These are phyloP conservation scores for Aspergillus niger DNA, from an alignment of 2,329 filamentous ascomycete species.

Conservation along the genomic window DNA sequence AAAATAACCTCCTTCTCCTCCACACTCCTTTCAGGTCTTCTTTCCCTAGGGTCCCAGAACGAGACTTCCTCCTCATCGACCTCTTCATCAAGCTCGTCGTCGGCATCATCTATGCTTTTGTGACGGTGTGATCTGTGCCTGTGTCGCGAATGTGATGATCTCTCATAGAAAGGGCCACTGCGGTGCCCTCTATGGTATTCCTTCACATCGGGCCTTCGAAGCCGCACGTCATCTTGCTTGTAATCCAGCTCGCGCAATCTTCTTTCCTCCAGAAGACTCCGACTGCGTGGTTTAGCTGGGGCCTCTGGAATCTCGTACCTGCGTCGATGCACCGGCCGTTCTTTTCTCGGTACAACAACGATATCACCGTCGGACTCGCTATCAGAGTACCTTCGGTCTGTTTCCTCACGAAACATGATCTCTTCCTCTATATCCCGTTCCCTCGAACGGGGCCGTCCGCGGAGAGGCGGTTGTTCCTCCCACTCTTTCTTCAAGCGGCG, in stretches of 20 bases:
- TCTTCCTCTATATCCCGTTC: constrained; percentile 13
- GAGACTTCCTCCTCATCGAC: constrained; percentile 35
- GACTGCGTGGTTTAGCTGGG: constrained; percentile 6
- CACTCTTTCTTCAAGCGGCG: neutral
- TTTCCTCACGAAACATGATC: constrained; percentile 14
- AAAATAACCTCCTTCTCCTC: constrained; percentile 46
- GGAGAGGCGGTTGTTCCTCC: neutral
- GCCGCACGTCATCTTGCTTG: constrained; percentile 11
- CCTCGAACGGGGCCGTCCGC: constrained; percentile 11
- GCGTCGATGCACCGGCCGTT: constrained; percentile 11
- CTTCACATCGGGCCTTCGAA: constrained; percentile 1
- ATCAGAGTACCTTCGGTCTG: constrained; percentile 14
- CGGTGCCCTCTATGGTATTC: constrained; percentile 13
- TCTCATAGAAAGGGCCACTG: constrained; percentile 8
- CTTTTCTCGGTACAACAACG: constrained; percentile 5
- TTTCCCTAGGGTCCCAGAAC: constrained; percentile 31
- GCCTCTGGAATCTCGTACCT: constrained; percentile 9
- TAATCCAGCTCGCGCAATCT: constrained; percentile 6
- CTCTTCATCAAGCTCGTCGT: constrained; percentile 22
- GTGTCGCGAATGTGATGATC: constrained; percentile 13
- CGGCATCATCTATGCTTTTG: constrained; percentile 14
- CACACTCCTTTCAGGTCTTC: constrained; percentile 27
- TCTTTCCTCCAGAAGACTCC: constrained; percentile 11
- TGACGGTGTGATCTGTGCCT: constrained; percentile 17
- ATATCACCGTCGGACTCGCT: constrained; percentile 19